Percentiles rank a stretch among this genome's conserved stretches.
phyloP scores from a whole-genome alignment of 768 basidiomycete species.

The Phanerochaete sordida region DNA sequence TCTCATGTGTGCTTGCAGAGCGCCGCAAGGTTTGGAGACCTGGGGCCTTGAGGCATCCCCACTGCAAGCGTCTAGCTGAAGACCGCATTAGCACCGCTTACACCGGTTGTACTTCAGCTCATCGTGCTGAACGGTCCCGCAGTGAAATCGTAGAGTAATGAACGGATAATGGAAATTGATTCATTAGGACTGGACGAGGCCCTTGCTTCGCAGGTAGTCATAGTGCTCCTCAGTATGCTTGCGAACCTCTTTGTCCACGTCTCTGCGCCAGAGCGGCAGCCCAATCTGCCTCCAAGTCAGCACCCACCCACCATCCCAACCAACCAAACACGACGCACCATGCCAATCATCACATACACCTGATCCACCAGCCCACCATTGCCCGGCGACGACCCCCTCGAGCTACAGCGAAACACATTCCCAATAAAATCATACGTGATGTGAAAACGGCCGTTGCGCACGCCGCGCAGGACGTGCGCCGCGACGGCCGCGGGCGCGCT shows the following conservation, averaged over 20 bases:
- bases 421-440: conserved; percentile 73
- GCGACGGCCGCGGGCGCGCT: conserved; percentile 65
- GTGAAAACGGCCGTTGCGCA: conserved; percentile 66
- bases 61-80: no score
- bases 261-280: conserved; percentile 35
- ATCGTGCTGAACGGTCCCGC: no score
- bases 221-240: conserved; percentile 34
- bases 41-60: no score
- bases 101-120: no score
- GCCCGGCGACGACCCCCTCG: conserved; percentile 58
- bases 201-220: conserved; percentile 26
- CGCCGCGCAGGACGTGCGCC: conserved; percentile 56
- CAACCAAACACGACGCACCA: conserved; percentile 29
- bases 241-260: conserved; percentile 32
- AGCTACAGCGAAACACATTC: conserved; percentile 61
- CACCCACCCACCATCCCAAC: neutral
- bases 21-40: no score
- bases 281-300: conserved; percentile 30
- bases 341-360: conserved; percentile 37
- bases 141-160: no score
- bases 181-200: neutral
- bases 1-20: no score
- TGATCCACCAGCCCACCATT: conserved; percentile 60
- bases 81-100: no score
- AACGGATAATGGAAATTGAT: no score